phyloP scores from a whole-genome alignment of 768 basidiomycete species.

The Boletus subcaerulescens region DNA sequence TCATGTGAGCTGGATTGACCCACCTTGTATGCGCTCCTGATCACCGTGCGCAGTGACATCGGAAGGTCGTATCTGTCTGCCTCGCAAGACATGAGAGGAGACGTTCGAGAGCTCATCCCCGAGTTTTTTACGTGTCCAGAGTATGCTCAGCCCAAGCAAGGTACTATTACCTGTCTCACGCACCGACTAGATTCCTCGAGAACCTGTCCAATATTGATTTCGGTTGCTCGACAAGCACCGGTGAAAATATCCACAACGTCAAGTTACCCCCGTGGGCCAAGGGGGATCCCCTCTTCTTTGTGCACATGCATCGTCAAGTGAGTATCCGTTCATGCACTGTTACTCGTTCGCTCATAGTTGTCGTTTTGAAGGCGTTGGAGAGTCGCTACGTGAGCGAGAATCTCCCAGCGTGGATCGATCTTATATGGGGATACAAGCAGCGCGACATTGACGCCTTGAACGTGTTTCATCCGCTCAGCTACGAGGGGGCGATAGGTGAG shows the following conservation, averaged over 20 bases:
- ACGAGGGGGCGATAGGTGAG: conserved; percentile 83
- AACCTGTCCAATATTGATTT: conserved; percentile 81
- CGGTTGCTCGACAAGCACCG: conserved; percentile 66
- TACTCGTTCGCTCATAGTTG: background rate
- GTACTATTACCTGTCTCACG: background rate
- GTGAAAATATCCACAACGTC: conserved; percentile 83
- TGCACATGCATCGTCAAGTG: conserved; percentile 73
- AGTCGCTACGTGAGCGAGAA: conserved; percentile 83
- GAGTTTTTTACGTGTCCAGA: conserved; percentile 86
- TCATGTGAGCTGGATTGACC: conserved; percentile 46
- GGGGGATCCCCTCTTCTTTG: conserved; percentile 78
- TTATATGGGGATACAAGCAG: conserved; percentile 90
- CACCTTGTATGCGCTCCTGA: conserved; percentile 1
- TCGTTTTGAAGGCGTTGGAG: conserved; percentile 66
- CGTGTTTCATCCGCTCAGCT: conserved; percentile 90
- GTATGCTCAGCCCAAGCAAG: conserved; percentile 33
- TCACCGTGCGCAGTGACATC: conserved; percentile 52
- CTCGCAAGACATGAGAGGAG: conserved; percentile 80
- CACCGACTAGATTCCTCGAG: conserved; percentile 65
- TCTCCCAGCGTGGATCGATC: conserved; percentile 87
- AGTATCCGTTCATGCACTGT: conserved; percentile 11
- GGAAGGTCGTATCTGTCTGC: conserved; percentile 83
- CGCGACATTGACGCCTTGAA: conserved; percentile 74
- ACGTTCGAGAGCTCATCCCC: conserved; percentile 91
- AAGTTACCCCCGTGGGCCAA: conserved; percentile 90